Base-by-base conservation (phyloP, 495 filamentous ascomycete species). In the Tirmania nivea region DNA sequence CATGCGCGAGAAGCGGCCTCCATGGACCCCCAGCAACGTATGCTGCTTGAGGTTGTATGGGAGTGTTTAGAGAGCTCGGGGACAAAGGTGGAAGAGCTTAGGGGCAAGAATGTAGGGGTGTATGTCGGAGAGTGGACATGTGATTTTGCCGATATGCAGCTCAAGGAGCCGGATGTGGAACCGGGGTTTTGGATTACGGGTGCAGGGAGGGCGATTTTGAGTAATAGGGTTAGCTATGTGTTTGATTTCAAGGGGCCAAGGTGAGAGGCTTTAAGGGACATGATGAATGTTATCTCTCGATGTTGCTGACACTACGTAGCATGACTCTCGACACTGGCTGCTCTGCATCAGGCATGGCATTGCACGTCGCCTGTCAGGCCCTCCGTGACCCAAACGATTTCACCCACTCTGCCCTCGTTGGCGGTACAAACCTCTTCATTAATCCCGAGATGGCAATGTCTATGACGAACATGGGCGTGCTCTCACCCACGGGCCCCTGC, bases 11-110 rank as follows among this genome's bases (percentile, higher is more conserved):
- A 82, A 65, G 71, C 78, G 35, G 64, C 65, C 60, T 60, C 59
- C 5, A 71, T 75, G 67, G 72, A 75, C 50, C 72, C 72, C 1
- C 68, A 72, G 50, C 71, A 73, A 52, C 60, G 73, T 10, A 60
- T 78, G 5, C 61, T 78, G 17, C 67, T 83, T 8, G 79, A 82
- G 58, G 63, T 71, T 4, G 68, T 72, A 12, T 83, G 78, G 48
- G 76, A 82, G 55, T 71, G 71, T 0, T 63, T 82, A 10, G 78
- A 83, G 55, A 69, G 69, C 39, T 73, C 16, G 7, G 74, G 72
- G 6, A 56, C 71, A 10, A 55, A 68, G 0, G 59, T 74, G 25
- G 61, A 70, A 1, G 57, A 63, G 9, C 54, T 74, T 8, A 42
- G 58, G 14, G 71, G 71, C 14, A 62, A 65, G 2, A 58, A 67